These are phyloP conservation scores for Sclerotinia glacialis DNA, from an alignment of 2,329 filamentous ascomycete genomes.

Conservation along the genomic window DNA sequence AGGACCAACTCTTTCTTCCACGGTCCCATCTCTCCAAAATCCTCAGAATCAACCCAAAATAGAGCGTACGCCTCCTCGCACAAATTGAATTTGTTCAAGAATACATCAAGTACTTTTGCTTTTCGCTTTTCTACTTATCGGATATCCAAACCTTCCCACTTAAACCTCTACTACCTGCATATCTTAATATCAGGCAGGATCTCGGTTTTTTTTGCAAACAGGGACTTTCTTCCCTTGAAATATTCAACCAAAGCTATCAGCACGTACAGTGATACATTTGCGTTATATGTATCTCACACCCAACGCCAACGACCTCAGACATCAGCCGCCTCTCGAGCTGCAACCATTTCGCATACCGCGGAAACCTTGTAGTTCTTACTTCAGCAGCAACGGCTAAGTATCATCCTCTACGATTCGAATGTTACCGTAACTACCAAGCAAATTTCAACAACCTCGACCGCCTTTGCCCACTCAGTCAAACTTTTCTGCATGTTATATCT, in stretches of 20 bases:
- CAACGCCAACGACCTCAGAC: constrained; percentile 84
- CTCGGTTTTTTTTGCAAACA: neutral
- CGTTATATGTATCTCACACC: constrained; percentile 44
- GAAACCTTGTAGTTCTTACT: constrained; percentile 87
- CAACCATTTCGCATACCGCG: constrained; percentile 94
- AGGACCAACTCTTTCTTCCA: neutral
- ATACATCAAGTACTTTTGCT: constrained; percentile 3
- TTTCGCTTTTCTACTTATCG: constrained; percentile 1
- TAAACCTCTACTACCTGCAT: neutral
- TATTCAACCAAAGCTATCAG: constrained; percentile 36
- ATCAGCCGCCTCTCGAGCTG: constrained; percentile 92
- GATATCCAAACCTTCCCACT: neutral
- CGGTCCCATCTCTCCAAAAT: neutral
- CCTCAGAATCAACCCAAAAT: neutral
- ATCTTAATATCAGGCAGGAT: neutral
- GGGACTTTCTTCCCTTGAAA: constrained; percentile 26
- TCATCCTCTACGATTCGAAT: constrained; percentile 32
- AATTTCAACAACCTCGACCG: constrained; percentile 48
- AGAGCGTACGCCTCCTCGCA: neutral
- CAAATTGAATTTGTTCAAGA: neutral
- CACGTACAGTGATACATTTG: constrained; percentile 34
- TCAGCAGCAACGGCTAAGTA: constrained; percentile 88
- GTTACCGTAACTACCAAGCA: constrained; percentile 46
- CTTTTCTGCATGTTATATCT: constrained; percentile 44
- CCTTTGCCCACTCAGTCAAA: constrained; percentile 45